Percentiles rank a stretch among this genome's conserved stretches.
Evolutionary conservation across 495 filamentous ascomycete species (phyloP).

Genomic region (Clohesyomyces aquaticus): DNA sequence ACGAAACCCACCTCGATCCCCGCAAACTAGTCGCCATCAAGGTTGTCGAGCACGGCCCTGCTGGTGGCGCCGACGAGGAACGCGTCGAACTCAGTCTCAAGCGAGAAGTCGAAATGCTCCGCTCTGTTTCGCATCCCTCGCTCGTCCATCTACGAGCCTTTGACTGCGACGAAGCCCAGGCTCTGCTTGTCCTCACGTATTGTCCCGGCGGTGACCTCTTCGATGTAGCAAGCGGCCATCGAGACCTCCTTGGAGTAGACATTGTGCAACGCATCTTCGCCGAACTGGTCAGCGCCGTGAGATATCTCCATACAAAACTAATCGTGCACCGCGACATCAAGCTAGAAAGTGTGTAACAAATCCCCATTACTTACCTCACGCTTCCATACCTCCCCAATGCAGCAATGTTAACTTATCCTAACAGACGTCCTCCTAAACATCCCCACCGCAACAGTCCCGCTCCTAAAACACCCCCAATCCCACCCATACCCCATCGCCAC

Average conservation of each 20-base stretch:
- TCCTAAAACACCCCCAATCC: constrained; percentile 62
- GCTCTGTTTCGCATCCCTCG: constrained; percentile 81
- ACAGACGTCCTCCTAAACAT: constrained; percentile 90
- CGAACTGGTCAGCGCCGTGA: constrained; percentile 81
- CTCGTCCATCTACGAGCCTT: constrained; percentile 88
- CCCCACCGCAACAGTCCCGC: constrained; percentile 57
- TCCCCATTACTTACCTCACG: constrained; percentile 15
- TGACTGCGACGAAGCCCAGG: constrained; percentile 76
- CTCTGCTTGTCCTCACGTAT: constrained; percentile 85
- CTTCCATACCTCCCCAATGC: constrained; percentile 11
- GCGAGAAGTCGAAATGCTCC: constrained; percentile 91
- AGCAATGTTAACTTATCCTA: constrained; percentile 42
- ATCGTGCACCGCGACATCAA: constrained; percentile 98
- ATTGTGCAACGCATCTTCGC: constrained; percentile 86
- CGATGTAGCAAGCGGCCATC: constrained; percentile 76
- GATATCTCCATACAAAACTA: constrained; percentile 78
- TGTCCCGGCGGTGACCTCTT: constrained; percentile 95
- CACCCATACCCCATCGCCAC: constrained; percentile 82
- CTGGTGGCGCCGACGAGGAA: constrained; percentile 86
- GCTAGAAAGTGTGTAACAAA: constrained; percentile 79
- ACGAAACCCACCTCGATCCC: constrained; percentile 52
- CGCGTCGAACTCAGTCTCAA: constrained; percentile 89
- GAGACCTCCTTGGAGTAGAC: constrained; percentile 63
- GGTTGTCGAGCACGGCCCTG: constrained; percentile 90
- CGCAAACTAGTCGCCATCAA: constrained; percentile 90